phyloP scores from a whole-genome alignment of 2,329 filamentous ascomycete genomes.

The Ophiocordyceps camponoti-rufipedis region DNA sequence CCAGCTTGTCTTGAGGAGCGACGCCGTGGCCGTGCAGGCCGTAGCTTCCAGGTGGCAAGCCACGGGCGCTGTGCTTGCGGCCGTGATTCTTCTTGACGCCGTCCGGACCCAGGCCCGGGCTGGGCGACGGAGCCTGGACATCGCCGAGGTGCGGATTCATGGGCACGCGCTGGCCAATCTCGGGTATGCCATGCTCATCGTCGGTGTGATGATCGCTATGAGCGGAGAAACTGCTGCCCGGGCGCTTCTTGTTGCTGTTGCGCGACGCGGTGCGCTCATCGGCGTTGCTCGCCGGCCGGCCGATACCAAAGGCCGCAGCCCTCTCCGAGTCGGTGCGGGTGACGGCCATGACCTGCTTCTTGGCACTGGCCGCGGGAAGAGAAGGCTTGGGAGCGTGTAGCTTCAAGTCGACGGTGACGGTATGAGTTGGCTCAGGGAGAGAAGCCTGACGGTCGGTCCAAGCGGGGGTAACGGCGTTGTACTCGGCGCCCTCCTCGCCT shows the following conservation, averaged over 20 bases:
- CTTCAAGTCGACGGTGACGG: slow-evolving; percentile 63
- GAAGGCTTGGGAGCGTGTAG: slow-evolving; percentile 82
- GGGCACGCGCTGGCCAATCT: slow-evolving; percentile 81
- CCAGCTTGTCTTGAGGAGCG: slow-evolving; percentile 59
- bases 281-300: slow-evolving; percentile 37
- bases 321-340: slow-evolving; percentile 83
- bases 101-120: slow-evolving; percentile 33
- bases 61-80: slow-evolving; percentile 55
- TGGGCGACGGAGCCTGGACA: slow-evolving; percentile 84
- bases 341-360: slow-evolving; percentile 64
- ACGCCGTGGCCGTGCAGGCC: slow-evolving; percentile 79
- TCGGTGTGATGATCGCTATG: slow-evolving; percentile 37
- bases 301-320: slow-evolving; percentile 71
- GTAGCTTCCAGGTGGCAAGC: slow-evolving; percentile 71
- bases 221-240: slow-evolving; percentile 37
- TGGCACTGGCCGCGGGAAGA: slow-evolving; percentile 62
- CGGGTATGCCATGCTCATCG: slow-evolving; percentile 76
- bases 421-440: slow-evolving; percentile 56
- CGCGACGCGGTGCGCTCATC: slow-evolving; percentile 26
- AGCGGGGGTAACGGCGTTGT: slow-evolving; percentile 40
- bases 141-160: slow-evolving; percentile 89
- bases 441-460: slow-evolving; percentile 15
- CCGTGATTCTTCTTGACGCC: slow-evolving; percentile 36
- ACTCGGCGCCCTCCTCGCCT: slow-evolving; percentile 81
- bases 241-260: slow-evolving; percentile 43